Conservation (phyloP, 495 filamentous ascomycete genomes). For the Margaritispora aquatica region DNA sequence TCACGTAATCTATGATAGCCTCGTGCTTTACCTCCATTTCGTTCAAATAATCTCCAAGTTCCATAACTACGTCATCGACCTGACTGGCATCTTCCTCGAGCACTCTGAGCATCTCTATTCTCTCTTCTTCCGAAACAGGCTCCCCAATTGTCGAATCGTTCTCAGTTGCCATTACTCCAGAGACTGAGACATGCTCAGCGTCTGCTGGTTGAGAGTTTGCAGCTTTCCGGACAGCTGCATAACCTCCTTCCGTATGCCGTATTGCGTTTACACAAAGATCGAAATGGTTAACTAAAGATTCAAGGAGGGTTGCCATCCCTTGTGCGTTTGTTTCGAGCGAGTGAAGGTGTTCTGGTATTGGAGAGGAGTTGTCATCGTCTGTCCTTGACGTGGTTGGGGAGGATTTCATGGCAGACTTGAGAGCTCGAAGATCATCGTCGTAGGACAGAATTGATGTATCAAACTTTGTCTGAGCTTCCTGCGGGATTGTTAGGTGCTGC, state of each 20-base stretch:
- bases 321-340: conserved; percentile 71
- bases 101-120: conserved; percentile 75
- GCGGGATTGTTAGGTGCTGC: conserved; percentile 16
- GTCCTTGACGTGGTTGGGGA: conserved; percentile 31
- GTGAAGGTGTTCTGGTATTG: conserved; percentile 62
- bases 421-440: conserved; percentile 30
- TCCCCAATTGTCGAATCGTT: conserved; percentile 44
- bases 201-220: conserved; percentile 56
- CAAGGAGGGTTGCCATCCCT: conserved; percentile 74
- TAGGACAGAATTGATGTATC: conserved; percentile 57
- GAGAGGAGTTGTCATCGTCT: conserved; percentile 27
- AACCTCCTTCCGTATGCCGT: conserved; percentile 86
- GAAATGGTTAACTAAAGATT: conserved; percentile 84
- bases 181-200: conserved; percentile 49
- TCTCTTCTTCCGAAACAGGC: conserved; percentile 64
- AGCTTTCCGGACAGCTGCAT: conserved; percentile 56
- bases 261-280: conserved; percentile 92
- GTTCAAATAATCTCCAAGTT: conserved; percentile 68
- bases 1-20: conserved; percentile 48
- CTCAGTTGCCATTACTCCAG: conserved; percentile 38
- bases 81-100: conserved; percentile 77
- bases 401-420: conserved; percentile 26
- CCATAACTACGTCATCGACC: conserved; percentile 83
- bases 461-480: conserved; percentile 54
- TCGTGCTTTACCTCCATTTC: conserved; percentile 69